phyloP scores from a whole-genome alignment of 345 rosid species.

The Eutrema japonicum region DNA sequence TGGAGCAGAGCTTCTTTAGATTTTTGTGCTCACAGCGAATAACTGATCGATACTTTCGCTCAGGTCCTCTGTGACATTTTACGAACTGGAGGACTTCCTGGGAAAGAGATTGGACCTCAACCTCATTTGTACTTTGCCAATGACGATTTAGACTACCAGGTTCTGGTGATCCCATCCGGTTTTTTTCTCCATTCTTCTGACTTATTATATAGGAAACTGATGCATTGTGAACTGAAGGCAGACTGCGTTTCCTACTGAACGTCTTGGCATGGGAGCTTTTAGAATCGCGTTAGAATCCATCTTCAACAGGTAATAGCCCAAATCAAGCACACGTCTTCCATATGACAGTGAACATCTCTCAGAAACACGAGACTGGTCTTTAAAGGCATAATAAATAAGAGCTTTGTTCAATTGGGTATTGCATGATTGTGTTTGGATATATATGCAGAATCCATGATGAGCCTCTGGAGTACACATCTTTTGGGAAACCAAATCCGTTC shows the following conservation, averaged over 20 bases:
- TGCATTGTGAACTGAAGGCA: slow-evolving; percentile 47
- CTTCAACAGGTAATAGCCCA: slow-evolving; percentile 66
- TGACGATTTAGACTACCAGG: slow-evolving; percentile 91
- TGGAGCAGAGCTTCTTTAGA: not conserved
- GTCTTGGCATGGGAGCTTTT: slow-evolving; percentile 94
- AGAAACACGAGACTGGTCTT: slow-evolving; percentile 10
- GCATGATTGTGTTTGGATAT: not conserved
- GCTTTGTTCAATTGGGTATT: not conserved
- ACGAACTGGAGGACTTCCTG: slow-evolving; percentile 90
- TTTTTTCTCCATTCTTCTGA: slow-evolving; percentile 3
- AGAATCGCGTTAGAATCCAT: slow-evolving; percentile 82
- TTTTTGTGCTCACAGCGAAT: not conserved
- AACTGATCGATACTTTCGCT: slow-evolving; percentile 2
- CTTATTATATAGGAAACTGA: slow-evolving; percentile 43
- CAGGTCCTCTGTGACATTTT: slow-evolving; percentile 91
- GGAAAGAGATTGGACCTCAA: slow-evolving; percentile 63
- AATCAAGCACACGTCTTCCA: not conserved
- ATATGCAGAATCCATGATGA: slow-evolving; percentile 60
- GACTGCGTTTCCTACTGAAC: slow-evolving; percentile 85
- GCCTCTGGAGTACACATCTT: slow-evolving; percentile 60
- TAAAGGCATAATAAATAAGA: not conserved
- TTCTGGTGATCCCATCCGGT: slow-evolving; percentile 34
- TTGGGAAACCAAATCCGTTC: slow-evolving; percentile 83
- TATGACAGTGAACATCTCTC: slow-evolving; percentile 9
- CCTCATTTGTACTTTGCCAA: slow-evolving; percentile 73